Percentiles rank a stretch among this genome's conserved stretches.
These are phyloP conservation scores for Curvularia lunata DNA, from an alignment of 2,329 filamentous ascomycete genomes.

Conservation along the genomic window DNA sequence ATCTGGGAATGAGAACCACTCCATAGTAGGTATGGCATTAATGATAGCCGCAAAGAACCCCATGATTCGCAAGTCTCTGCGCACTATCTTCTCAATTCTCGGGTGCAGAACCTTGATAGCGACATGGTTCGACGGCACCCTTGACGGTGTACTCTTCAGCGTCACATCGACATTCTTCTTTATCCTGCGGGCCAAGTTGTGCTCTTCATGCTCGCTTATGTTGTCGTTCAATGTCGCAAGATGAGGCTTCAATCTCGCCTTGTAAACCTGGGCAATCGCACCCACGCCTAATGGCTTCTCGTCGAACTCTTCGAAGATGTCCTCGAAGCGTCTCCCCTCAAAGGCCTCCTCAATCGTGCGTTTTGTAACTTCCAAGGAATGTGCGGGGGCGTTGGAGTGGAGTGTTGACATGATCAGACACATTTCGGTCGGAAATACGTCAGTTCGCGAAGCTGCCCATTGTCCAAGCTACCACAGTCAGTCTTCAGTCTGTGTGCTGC, in stretches of 20 bases:
- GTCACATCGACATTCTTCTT: slow-evolving; percentile 82
- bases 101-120: slow-evolving; percentile 97
- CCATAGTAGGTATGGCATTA: slow-evolving; percentile 88
- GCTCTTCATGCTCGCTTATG: slow-evolving; percentile 59
- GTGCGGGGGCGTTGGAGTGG: slow-evolving; percentile 92
- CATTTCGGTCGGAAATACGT: slow-evolving; percentile 94
- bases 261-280: slow-evolving; percentile 97
- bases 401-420: slow-evolving; percentile 93
- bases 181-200: slow-evolving; percentile 71
- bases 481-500: background rate
- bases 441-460: slow-evolving; percentile 95
- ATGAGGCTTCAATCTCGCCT: slow-evolving; percentile 84
- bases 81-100: slow-evolving; percentile 83
- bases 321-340: slow-evolving; percentile 76
- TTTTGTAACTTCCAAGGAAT: slow-evolving; percentile 81
- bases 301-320: slow-evolving; percentile 96
- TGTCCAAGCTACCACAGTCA: slow-evolving; percentile 75
- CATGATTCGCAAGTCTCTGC: slow-evolving; percentile 95
- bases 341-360: slow-evolving; percentile 82
- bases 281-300: slow-evolving; percentile 89
- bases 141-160: slow-evolving; percentile 82
- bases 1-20: slow-evolving; percentile 95
- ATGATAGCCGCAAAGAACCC: slow-evolving; percentile 83
- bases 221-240: slow-evolving; percentile 69
- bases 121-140: slow-evolving; percentile 89